These are phyloP conservation scores for Alternaria brassicicola DNA, from an alignment of 2,329 filamentous ascomycete species.

Conservation along the genomic window DNA sequence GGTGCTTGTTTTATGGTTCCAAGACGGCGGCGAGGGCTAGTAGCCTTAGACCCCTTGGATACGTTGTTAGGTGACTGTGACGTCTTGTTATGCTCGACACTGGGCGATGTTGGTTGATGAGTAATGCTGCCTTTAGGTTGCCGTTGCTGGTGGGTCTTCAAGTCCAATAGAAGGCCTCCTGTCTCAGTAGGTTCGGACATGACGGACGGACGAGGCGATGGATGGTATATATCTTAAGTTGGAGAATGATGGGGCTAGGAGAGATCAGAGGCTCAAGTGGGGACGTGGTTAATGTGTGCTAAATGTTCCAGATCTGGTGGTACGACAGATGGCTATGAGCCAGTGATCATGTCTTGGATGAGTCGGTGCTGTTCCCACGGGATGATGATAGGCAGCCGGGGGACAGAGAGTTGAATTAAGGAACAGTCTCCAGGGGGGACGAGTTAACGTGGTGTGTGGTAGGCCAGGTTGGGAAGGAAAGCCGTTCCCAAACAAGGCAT, in stretches of 20 bases:
- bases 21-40: slow-evolving; percentile 37
- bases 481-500: slow-evolving; percentile 45
- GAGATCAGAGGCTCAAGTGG: slow-evolving; percentile 43
- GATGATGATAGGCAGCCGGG: slow-evolving; percentile 38
- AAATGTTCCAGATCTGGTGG: slow-evolving; percentile 42
- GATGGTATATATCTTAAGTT: slow-evolving; percentile 42
- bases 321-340: slow-evolving; percentile 40
- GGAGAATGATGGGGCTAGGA: slow-evolving; percentile 32
- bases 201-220: slow-evolving; percentile 32
- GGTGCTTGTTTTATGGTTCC: slow-evolving; percentile 29
- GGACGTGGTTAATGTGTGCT: slow-evolving; percentile 33
- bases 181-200: slow-evolving; percentile 44
- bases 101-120: slow-evolving; percentile 19
- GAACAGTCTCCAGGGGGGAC: slow-evolving; percentile 34
- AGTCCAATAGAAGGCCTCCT: slow-evolving; percentile 41
- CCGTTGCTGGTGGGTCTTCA: slow-evolving; percentile 25
- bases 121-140: slow-evolving; percentile 30
- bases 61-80: slow-evolving; percentile 40
- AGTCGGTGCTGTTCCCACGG: slow-evolving; percentile 35
- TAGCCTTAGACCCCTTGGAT: slow-evolving; percentile 27
- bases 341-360: slow-evolving; percentile 40
- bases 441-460: slow-evolving; percentile 31
- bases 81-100: slow-evolving; percentile 27
- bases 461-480: slow-evolving; percentile 34
- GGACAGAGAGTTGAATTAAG: slow-evolving; percentile 40